Conservation (phyloP, 2,329 filamentous ascomycete genomes). For the Dothiorella sarmentorum region DNA sequence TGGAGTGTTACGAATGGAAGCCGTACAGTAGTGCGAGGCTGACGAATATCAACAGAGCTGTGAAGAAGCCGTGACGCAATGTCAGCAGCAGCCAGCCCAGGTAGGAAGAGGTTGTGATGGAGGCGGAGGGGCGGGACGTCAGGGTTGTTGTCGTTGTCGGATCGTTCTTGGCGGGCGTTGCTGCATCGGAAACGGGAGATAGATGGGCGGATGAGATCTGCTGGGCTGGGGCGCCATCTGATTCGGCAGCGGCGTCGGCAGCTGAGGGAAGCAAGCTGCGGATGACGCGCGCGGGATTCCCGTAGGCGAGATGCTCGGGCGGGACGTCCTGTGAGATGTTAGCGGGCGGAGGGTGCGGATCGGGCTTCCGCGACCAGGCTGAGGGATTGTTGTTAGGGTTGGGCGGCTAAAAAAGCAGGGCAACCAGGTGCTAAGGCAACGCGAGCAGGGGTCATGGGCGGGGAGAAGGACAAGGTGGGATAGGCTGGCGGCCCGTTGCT, state of each 20-base stretch:
- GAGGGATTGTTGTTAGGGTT: not conserved
- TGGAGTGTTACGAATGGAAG: not conserved
- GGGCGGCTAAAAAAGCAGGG: not conserved
- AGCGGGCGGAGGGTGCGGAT: slow-evolving; percentile 10
- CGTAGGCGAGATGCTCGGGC: slow-evolving; percentile 13
- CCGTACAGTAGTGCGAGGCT: not conserved
- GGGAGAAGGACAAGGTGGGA: not conserved
- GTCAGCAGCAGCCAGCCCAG: not conserved
- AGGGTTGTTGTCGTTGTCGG: not conserved
- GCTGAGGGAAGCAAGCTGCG: no score
- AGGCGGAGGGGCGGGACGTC: not conserved
- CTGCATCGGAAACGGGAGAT: slow-evolving; percentile 5
- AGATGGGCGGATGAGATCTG: slow-evolving; percentile 14
- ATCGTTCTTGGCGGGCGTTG: not conserved
- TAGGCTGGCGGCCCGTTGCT: not conserved
- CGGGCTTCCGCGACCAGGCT: slow-evolving; percentile 12
- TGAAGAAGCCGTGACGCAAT: not conserved
- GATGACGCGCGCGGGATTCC: slow-evolving; percentile 15
- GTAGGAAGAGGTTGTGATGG: not conserved
- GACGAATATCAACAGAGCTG: not conserved
- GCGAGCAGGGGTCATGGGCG: not conserved
- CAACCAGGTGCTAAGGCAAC: not conserved
- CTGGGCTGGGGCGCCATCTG: not conserved
- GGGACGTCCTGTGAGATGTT: slow-evolving; percentile 16
- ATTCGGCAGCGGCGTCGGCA: not conserved